phyloP scores from a whole-genome alignment of 495 filamentous ascomycete species.

The Hapsidospora chrysogenum region DNA sequence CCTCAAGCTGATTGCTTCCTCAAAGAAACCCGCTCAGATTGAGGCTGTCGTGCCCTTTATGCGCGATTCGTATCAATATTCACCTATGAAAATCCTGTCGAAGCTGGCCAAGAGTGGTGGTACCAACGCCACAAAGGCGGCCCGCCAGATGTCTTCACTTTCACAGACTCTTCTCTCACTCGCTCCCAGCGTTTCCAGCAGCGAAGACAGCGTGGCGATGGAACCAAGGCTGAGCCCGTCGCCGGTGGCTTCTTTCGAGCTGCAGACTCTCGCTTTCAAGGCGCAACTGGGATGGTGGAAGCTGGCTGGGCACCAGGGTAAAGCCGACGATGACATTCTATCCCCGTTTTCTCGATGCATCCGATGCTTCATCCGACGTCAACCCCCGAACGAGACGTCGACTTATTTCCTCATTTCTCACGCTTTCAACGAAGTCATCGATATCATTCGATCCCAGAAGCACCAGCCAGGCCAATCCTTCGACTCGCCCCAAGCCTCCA shows the following conservation, averaged over 20 bases:
- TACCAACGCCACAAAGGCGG: constrained; percentile 37
- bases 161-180: constrained; percentile 51
- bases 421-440: constrained; percentile 9
- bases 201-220: constrained; percentile 30
- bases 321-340: constrained; percentile 51
- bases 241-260: constrained; percentile 38
- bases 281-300: constrained; percentile 55
- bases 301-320: constrained; percentile 47
- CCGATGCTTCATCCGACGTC: constrained; percentile 39
- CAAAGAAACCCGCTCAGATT: constrained; percentile 31
- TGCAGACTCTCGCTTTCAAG: constrained; percentile 54
- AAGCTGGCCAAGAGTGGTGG: constrained; percentile 28
- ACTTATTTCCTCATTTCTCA: constrained; percentile 19
- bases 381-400: constrained; percentile 18
- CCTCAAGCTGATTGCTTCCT: constrained; percentile 28
- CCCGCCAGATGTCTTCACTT: constrained; percentile 51
- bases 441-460: constrained; percentile 11
- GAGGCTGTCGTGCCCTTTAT: constrained; percentile 30
- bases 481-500: constrained; percentile 14
- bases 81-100: constrained; percentile 49
- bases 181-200: constrained; percentile 35
- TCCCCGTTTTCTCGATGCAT: constrained; percentile 54
- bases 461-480: constrained; percentile 10
- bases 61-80: constrained; percentile 29
- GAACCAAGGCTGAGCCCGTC: constrained; percentile 35